Conservation (phyloP, 768 basidiomycete species). For the Leccinellum rugosiceps region DNA sequence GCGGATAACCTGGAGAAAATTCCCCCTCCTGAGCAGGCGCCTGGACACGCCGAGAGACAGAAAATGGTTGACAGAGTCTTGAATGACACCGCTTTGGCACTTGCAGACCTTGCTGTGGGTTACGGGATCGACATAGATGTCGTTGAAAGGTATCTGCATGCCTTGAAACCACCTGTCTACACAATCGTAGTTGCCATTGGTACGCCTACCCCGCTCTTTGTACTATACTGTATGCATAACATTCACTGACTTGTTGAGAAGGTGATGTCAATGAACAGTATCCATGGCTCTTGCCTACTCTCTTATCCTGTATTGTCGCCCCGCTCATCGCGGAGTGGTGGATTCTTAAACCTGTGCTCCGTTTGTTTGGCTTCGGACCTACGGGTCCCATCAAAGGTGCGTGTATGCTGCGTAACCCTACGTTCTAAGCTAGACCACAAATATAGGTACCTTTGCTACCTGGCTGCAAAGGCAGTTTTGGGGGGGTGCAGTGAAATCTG, state of each 20-base stretch:
- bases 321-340: constrained; percentile 9
- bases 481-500: not conserved
- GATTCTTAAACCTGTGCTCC: constrained; percentile 10
- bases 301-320: not conserved
- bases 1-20: constrained; percentile 1
- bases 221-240: too few species aligned
- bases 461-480: constrained; percentile 5
- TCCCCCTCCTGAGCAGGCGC: not conserved
- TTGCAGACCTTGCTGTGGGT: not conserved
- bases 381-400: constrained; percentile 12
- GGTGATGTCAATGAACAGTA: constrained; percentile 13
- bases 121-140: constrained; percentile 7
- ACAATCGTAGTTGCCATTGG: constrained; percentile 8
- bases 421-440: not conserved
- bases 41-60: constrained; percentile 3
- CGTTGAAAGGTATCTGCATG: not conserved
- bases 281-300: constrained; percentile 3
- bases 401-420: not conserved
- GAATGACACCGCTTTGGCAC: not conserved
- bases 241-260: not conserved
- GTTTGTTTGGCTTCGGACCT: constrained; percentile 15
- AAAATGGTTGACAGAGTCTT: constrained; percentile 9
- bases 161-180: constrained; percentile 7
- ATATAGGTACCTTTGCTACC: constrained; percentile 12
- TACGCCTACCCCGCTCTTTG: not conserved